Evolutionary conservation across 1,139 yeast species (phyloP).

Genomic region (Ogataea hybrid): DNA sequence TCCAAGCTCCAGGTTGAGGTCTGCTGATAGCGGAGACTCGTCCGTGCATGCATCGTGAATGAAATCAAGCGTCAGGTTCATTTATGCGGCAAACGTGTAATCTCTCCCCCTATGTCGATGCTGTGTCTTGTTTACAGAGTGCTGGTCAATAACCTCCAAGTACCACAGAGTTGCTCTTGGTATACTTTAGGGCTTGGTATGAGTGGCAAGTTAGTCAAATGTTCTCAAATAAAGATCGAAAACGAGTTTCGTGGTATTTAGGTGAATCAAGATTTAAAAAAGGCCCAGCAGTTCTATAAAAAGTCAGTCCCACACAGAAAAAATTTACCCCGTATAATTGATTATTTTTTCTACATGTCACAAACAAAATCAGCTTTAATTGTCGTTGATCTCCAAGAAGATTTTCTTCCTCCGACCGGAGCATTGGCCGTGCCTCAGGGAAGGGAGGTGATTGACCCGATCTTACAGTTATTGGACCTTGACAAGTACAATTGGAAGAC

Average conservation of each 20-base stretch:
- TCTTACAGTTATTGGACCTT: conserved; percentile 43
- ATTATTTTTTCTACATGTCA: conserved; percentile 1
- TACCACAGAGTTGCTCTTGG: background rate
- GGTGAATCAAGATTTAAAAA: background rate
- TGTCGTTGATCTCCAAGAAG: conserved; percentile 80
- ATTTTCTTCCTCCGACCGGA: conserved; percentile 78
- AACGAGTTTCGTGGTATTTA: too few species aligned
- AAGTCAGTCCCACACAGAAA: background rate
- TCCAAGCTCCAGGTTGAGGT: conserved; percentile 10
- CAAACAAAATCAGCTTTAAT: conserved; percentile 49
- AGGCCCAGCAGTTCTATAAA: background rate
- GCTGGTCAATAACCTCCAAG: too few species aligned
- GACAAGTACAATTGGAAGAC: conserved; percentile 52
- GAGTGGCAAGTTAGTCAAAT: too few species aligned
- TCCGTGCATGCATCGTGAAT: conserved; percentile 6
- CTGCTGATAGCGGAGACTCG: conserved; percentile 13
- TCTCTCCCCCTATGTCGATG: background rate
- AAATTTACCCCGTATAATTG: conserved; percentile 1
- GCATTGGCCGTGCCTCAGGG: conserved; percentile 72
- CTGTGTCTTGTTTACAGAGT: too few species aligned
- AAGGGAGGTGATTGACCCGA: conserved; percentile 50
- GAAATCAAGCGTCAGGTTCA: conserved; percentile 3
- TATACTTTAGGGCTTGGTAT: too few species aligned
- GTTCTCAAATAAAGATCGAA: too few species aligned
- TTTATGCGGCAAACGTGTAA: background rate